Percentiles rank a stretch among this genome's conserved stretches.
Conservation (phyloP, 2,329 filamentous ascomycete species). For the Xylariaceae sp. region DNA sequence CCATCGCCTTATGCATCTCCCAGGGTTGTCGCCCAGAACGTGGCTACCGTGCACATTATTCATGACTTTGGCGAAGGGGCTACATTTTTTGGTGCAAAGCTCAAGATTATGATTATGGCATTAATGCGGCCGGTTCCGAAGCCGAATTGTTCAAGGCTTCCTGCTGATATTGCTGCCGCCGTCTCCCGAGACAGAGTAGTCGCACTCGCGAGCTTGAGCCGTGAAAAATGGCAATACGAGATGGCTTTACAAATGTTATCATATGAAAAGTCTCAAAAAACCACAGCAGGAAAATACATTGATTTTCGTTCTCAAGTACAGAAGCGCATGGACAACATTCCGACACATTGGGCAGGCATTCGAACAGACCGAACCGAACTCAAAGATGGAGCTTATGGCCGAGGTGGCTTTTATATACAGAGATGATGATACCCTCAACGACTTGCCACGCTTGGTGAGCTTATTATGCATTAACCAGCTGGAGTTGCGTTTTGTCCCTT, state of each 20-base stretch:
- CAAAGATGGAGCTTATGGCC: slow-evolving; percentile 56
- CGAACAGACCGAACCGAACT: slow-evolving; percentile 54
- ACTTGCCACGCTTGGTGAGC: neutral
- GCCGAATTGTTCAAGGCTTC: slow-evolving; percentile 15
- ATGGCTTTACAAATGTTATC: slow-evolving; percentile 47
- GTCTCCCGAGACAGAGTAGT: slow-evolving; percentile 50
- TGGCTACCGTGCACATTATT: slow-evolving; percentile 60
- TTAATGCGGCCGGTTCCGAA: slow-evolving; percentile 54
- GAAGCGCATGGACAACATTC: slow-evolving; percentile 61
- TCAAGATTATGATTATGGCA: slow-evolving; percentile 66
- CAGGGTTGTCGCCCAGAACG: slow-evolving; percentile 54
- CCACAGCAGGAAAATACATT: slow-evolving; percentile 52
- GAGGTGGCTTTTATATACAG: slow-evolving; percentile 56
- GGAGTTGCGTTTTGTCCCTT: neutral
- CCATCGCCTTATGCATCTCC: slow-evolving; percentile 54
- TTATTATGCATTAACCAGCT: too few species aligned
- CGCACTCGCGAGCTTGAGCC: slow-evolving; percentile 52
- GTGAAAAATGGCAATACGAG: slow-evolving; percentile 52
- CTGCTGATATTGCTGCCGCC: slow-evolving; percentile 38
- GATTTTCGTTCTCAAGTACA: slow-evolving; percentile 57
- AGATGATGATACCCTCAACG: slow-evolving; percentile 34
- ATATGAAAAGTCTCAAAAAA: slow-evolving; percentile 49
- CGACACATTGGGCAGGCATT: slow-evolving; percentile 64
- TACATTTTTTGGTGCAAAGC: slow-evolving; percentile 48
- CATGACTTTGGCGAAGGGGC: slow-evolving; percentile 53